A percentile compares a stretch with the other conserved stretches of the same genome.
Evolutionary conservation across 345 rosid genomes (phyloP).

Genomic region (Orychophragmus violaceus): DNA sequence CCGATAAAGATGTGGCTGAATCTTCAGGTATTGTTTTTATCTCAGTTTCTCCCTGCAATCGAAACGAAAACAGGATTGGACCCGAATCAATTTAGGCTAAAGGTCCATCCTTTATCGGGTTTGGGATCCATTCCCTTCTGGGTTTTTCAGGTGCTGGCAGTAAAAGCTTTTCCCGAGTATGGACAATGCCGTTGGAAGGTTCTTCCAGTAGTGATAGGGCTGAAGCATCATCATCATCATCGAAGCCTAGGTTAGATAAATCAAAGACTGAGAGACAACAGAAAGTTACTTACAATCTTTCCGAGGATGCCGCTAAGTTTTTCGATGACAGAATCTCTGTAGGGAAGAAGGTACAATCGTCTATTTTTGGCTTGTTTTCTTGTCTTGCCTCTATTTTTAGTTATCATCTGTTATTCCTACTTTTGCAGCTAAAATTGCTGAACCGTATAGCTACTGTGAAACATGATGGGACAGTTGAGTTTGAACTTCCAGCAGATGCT

Average conservation of each 20-base stretch:
- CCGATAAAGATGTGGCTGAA: conserved; percentile 31
- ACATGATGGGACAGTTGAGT: conserved; percentile 91
- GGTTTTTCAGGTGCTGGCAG: conserved; percentile 32
- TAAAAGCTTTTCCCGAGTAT: conserved; percentile 34
- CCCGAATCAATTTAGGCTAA: too few relatives aligned
- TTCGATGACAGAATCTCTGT: conserved; percentile 63
- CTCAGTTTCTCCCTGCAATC: too few relatives aligned
- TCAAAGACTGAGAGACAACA: conserved; percentile 64
- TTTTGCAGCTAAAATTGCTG: conserved; percentile 70
- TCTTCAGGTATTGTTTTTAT: conserved; percentile 36
- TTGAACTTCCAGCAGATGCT: conserved; percentile 79
- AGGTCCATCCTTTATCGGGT: not conserved
- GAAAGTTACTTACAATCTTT: conserved; percentile 47
- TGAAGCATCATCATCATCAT: conserved; percentile 36
- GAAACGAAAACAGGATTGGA: too few relatives aligned
- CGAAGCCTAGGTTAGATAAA: conserved; percentile 50
- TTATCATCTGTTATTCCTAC: too few relatives aligned
- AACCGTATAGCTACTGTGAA: conserved; percentile 91
- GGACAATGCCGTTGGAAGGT: conserved; percentile 28
- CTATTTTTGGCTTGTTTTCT: too few relatives aligned
- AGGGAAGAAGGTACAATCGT: conserved; percentile 55
- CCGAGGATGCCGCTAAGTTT: conserved; percentile 73
- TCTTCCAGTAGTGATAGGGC: conserved; percentile 29
- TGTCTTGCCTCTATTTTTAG: too few relatives aligned
- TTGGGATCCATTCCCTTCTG: not conserved